These are phyloP conservation scores for Hypoxylon lenormandii DNA, from an alignment of 495 filamentous ascomycete species.

Conservation along the genomic window DNA sequence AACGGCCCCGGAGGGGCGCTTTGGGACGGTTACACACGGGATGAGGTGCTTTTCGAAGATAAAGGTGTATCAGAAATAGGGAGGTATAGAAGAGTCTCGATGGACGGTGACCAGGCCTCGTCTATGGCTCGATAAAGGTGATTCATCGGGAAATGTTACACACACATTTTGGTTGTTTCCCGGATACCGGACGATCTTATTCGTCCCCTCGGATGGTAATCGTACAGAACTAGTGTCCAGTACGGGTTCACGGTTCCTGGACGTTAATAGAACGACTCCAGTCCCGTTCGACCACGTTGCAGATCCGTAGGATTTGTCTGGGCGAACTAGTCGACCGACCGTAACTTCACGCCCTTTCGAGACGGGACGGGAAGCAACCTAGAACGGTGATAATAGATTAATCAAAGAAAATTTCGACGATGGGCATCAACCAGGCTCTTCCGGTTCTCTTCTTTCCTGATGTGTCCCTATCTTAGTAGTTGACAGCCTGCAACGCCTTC, in stretches of 20 bases:
- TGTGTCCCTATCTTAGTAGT: slow-evolving; percentile 43
- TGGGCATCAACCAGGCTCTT: slow-evolving; percentile 43
- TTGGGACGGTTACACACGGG: slow-evolving; percentile 38
- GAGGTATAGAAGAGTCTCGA: slow-evolving; percentile 11
- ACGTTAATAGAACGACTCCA: slow-evolving; percentile 36
- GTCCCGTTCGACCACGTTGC: slow-evolving; percentile 44
- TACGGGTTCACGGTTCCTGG: slow-evolving; percentile 26
- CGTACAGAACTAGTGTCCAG: slow-evolving; percentile 30
- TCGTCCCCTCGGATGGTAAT: slow-evolving; percentile 19
- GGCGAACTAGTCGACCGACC: slow-evolving; percentile 19
- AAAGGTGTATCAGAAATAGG: slow-evolving; percentile 9
- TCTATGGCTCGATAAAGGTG: background rate
- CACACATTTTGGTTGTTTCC: slow-evolving; percentile 11
- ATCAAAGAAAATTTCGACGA: slow-evolving; percentile 24
- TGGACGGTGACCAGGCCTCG: background rate
- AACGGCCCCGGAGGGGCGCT: slow-evolving; percentile 21
- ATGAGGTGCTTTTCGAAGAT: slow-evolving; percentile 2
- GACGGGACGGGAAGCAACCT: slow-evolving; percentile 14
- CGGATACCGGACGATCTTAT: slow-evolving; percentile 12
- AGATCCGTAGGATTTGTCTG: slow-evolving; percentile 26
- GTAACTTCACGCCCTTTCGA: slow-evolving; percentile 17
- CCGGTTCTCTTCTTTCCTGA: slow-evolving; percentile 3
- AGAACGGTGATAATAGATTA: slow-evolving; percentile 37
- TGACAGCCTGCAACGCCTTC: slow-evolving; percentile 16
- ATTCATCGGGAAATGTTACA: too few relatives aligned